Percentiles rank a stretch among this genome's conserved stretches.
These are phyloP conservation scores for Sarocladium kiliense DNA, from an alignment of 2,329 filamentous ascomycete species.

Conservation along the genomic window DNA sequence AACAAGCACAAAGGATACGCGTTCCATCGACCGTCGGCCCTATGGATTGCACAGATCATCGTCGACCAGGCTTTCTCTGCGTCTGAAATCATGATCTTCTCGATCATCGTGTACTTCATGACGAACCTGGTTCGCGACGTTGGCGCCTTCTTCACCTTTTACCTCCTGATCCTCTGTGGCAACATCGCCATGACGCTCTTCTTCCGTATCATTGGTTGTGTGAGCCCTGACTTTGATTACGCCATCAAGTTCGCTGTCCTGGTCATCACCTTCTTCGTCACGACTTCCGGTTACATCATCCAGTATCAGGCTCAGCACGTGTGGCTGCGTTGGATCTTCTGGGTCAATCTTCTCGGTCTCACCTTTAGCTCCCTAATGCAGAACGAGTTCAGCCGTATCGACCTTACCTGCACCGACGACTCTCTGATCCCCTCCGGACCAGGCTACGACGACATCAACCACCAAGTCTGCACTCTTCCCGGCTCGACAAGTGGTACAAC, in stretches of 20 bases:
- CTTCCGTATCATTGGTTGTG: slow-evolving; percentile 68
- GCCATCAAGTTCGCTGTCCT: slow-evolving; percentile 79
- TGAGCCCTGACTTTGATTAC: slow-evolving; percentile 78
- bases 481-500: slow-evolving; percentile 64
- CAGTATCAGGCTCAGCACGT: slow-evolving; percentile 70
- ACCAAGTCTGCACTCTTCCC: slow-evolving; percentile 77
- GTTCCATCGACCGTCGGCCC: slow-evolving; percentile 74
- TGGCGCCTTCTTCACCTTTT: slow-evolving; percentile 74
- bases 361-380: slow-evolving; percentile 77
- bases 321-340: slow-evolving; percentile 78
- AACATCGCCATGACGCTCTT: slow-evolving; percentile 73
- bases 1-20: slow-evolving; percentile 83
- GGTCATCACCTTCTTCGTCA: slow-evolving; percentile 74
- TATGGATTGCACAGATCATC: slow-evolving; percentile 79
- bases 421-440: slow-evolving; percentile 68
- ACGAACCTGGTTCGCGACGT: slow-evolving; percentile 62
- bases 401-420: slow-evolving; percentile 62
- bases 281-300: slow-evolving; percentile 79
- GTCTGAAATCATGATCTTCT: slow-evolving; percentile 66
- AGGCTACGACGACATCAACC: slow-evolving; percentile 62
- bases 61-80: slow-evolving; percentile 71
- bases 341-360: slow-evolving; percentile 68
- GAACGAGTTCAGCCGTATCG: slow-evolving; percentile 72
- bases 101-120: slow-evolving; percentile 77
- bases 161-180: slow-evolving; percentile 61